Conservation (phyloP, 139 green algal genomes). For the Micractinium conductrix region DNA sequence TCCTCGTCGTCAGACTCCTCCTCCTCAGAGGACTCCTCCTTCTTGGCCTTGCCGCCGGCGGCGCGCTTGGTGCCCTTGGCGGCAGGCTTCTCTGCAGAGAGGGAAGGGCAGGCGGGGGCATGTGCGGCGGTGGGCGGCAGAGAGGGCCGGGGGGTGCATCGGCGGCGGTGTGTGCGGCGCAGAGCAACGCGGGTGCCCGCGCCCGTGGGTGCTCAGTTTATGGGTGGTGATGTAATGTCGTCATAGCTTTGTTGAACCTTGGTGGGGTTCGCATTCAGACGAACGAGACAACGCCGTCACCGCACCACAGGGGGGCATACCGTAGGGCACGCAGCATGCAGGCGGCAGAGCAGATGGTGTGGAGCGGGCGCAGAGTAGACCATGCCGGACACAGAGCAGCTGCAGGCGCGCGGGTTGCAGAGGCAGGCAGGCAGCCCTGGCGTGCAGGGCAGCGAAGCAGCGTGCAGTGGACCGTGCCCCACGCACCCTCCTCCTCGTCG, state of each 20-base stretch:
- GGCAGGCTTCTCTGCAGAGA: slow-evolving; percentile 36
- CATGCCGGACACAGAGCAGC: neutral
- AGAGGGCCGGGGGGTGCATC: neutral
- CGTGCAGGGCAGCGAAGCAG: neutral
- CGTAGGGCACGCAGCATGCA: neutral
- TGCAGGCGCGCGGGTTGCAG: no score
- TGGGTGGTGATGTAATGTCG: slow-evolving; percentile 34
- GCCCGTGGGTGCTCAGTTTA: slow-evolving; percentile 15
- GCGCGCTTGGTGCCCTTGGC: slow-evolving; percentile 35
- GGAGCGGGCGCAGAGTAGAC: neutral
- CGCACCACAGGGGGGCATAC: neutral
- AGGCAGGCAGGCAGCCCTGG: neutral
- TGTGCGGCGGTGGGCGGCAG: neutral
- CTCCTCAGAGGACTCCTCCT: slow-evolving; percentile 21
- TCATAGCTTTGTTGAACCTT: slow-evolving; percentile 32
- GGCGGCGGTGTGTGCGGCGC: neutral
- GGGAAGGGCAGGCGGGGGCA: neutral
- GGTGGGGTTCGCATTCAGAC: slow-evolving; percentile 36
- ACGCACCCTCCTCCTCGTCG: neutral
- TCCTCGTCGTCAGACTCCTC: slow-evolving; percentile 36
- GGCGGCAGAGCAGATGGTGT: neutral
- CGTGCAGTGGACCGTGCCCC: neutral
- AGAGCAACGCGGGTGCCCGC: neutral
- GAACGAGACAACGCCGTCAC: slow-evolving; percentile 39
- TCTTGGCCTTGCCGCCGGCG: slow-evolving; percentile 44